Conservation (phyloP, 1,284 basidiomycete species). For the Somion occarium region DNA sequence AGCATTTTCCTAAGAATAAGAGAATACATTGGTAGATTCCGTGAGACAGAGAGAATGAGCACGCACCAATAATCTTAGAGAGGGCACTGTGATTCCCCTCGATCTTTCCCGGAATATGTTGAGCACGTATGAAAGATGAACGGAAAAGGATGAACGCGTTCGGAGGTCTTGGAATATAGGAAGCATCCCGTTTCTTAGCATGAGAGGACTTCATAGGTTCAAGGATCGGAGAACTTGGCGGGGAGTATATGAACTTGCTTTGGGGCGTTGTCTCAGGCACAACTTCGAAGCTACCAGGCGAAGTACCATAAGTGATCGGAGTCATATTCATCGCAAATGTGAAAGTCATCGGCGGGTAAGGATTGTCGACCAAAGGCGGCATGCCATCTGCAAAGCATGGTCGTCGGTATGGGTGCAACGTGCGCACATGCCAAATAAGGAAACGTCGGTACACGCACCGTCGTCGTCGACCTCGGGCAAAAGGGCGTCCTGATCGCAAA, state of each 20-base stretch:
- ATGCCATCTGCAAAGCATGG: conserved; percentile 31
- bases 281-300: conserved; percentile 32
- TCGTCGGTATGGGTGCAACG: conserved; percentile 17
- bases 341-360: conserved; percentile 41
- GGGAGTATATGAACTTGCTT: conserved; percentile 18
- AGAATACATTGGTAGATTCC: not conserved
- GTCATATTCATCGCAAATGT: conserved; percentile 45
- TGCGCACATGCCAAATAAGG: conserved; percentile 19
- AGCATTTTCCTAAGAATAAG: conserved; percentile 43
- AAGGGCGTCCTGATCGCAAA: conserved; percentile 18
- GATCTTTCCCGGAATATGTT: conserved; percentile 71
- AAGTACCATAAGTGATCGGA: conserved; percentile 35
- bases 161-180: conserved; percentile 84
- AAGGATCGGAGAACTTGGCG: conserved; percentile 17
- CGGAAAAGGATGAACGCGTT: conserved; percentile 96
- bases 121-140: conserved; percentile 78
- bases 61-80: conserved; percentile 39
- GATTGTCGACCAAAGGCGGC: conserved; percentile 48
- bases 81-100: conserved; percentile 78
- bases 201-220: conserved; percentile 31
- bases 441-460: conserved; percentile 21
- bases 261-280: conserved; percentile 23
- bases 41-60: not conserved
- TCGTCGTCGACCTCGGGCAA: conserved; percentile 29
- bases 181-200: conserved; percentile 43